phyloP scores from a whole-genome alignment of 805 yeast species.

The Ogataea siamensis region DNA sequence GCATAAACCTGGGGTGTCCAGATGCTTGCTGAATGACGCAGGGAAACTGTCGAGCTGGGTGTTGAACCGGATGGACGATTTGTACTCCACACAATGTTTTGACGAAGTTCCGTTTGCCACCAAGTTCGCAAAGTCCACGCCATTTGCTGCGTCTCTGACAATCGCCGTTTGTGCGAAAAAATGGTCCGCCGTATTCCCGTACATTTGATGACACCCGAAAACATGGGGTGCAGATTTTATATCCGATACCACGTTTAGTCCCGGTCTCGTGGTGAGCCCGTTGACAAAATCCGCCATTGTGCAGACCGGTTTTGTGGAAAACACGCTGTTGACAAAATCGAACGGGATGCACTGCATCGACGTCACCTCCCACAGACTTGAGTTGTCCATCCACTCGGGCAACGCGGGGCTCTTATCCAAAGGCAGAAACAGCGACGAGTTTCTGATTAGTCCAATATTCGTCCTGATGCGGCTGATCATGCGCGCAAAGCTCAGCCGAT shows the following conservation, averaged over 20 bases:
- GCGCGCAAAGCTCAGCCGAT: constrained; percentile 11
- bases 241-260: constrained; percentile 32
- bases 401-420: constrained; percentile 31
- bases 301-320: constrained; percentile 34
- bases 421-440: constrained; percentile 58
- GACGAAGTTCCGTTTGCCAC: constrained; percentile 12
- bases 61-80: constrained; percentile 14
- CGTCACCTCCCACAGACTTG: constrained; percentile 44
- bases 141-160: background rate
- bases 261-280: constrained; percentile 40
- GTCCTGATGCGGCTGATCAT: constrained; percentile 44
- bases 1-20: constrained; percentile 12
- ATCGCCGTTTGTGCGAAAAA: constrained; percentile 32
- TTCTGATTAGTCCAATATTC: constrained; percentile 43
- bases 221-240: constrained; percentile 10
- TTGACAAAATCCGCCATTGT: constrained; percentile 44
- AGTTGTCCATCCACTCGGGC: constrained; percentile 25
- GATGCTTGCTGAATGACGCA: constrained; percentile 11
- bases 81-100: constrained; percentile 17
- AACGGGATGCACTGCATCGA: constrained; percentile 39
- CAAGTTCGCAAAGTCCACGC: background rate
- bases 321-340: constrained; percentile 44
- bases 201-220: constrained; percentile 3
- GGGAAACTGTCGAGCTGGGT: constrained; percentile 36
- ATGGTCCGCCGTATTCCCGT: constrained; percentile 6